Conservation (phyloP, 1,284 basidiomycete genomes). For the Ganoderma lingzhi region DNA sequence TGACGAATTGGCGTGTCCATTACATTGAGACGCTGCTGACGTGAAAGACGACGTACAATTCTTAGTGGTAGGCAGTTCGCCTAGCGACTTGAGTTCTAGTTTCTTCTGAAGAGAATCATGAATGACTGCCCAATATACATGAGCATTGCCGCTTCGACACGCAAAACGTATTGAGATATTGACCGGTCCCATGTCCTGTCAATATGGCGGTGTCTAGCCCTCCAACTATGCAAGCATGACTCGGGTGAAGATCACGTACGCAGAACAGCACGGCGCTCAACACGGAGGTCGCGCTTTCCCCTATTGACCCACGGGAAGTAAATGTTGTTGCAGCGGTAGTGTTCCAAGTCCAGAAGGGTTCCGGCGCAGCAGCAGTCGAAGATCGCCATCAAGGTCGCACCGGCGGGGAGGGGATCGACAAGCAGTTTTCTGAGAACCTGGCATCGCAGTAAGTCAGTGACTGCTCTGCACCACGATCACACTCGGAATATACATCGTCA, state of each 20-base stretch:
- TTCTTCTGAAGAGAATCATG: background rate
- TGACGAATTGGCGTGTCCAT: background rate
- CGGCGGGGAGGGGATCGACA: slow-evolving; percentile 49
- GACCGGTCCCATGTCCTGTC: background rate
- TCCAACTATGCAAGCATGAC: background rate
- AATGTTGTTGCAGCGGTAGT: slow-evolving; percentile 52
- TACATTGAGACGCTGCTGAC: background rate
- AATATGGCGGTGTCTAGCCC: background rate
- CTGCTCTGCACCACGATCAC: background rate
- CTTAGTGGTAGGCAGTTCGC: background rate
- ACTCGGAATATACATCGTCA: slow-evolving; percentile 45
- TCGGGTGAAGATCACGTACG: background rate
- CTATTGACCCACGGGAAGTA: slow-evolving; percentile 56
- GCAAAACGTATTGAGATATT: background rate
- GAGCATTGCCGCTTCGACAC: background rate
- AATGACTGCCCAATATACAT: background rate
- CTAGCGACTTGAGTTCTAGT: background rate
- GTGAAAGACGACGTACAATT: background rate
- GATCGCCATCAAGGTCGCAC: slow-evolving; percentile 50
- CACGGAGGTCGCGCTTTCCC: slow-evolving; percentile 40
- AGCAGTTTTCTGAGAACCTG: slow-evolving; percentile 43
- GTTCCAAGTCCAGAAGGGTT: slow-evolving; percentile 52
- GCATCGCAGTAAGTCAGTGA: slow-evolving; percentile 37
- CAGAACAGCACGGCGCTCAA: background rate
- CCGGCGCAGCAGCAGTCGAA: slow-evolving; percentile 58